Base-by-base conservation (phyloP, 2,329 filamentous ascomycete genomes). In the Dendryphion nanum region DNA sequence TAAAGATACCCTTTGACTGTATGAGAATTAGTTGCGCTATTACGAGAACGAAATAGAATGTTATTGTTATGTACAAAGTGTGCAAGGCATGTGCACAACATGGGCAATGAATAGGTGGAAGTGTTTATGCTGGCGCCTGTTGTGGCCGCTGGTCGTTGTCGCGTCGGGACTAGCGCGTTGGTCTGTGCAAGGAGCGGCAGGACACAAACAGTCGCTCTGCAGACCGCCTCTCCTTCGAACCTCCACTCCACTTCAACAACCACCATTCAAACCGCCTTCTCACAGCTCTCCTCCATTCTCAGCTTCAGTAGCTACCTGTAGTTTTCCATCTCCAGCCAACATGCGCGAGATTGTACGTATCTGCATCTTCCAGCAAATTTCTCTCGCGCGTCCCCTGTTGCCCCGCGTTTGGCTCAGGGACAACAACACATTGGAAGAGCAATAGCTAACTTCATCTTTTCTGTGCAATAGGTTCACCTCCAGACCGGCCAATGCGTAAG, bases 401-500 rank as follows among this genome's bases (percentile, higher is more conserved):
- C 69, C 66, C 65, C 68, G 66, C 69, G 65, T 65, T 59, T 45
- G 45, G 44, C 48, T 57, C 61, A 61, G 51, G 56, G 57, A 60
- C 59, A 61, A 45, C 50, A 57, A 51, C 58, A 69, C 63, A 66
- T 54, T 33, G 64, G 57, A 59, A 66, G 66, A 68, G 61, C 58
- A 64, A 64, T 60, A 73, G 82, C 86, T 76, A 83, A 79, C 66
- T 48, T 53, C 41, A 53, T 45, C 50, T 67, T 64, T 72, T 71
- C 64, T 65, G 61, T 55, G 43, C 53, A 53, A 52, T 68, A 97
- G 91, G 91, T 97, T 76, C 93, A 98, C 77, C 89, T 98, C 65
- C 93, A 98, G 80, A 98, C 93, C 81, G 93, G 93, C 75, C 93
- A 98, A 84, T 97, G 93, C 80, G 91, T 96, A 83, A 77, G 83